Conservation (phyloP, 805 yeast genomes). For the Kazachstania bromeliacearum region DNA sequence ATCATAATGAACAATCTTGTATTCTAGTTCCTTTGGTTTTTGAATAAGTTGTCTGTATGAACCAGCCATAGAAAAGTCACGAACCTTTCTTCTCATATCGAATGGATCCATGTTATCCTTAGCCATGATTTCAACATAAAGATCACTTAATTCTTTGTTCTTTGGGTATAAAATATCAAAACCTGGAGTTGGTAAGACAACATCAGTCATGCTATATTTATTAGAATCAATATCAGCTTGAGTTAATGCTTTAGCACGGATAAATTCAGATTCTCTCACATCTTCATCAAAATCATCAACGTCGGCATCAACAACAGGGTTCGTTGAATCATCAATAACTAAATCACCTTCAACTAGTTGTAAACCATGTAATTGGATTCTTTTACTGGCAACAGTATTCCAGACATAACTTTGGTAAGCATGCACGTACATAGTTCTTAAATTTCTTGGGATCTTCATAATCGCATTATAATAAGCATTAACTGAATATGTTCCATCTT, state of each 20-base stretch:
- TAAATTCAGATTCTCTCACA: slow-evolving; percentile 43
- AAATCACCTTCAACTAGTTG: slow-evolving; percentile 73
- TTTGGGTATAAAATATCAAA: slow-evolving; percentile 82
- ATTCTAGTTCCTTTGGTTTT: slow-evolving; percentile 56
- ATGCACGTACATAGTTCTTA: slow-evolving; percentile 91
- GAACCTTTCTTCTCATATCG: slow-evolving; percentile 72
- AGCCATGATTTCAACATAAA: slow-evolving; percentile 65
- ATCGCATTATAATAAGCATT: slow-evolving; percentile 69
- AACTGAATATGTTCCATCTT: slow-evolving; percentile 36
- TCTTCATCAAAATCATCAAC: slow-evolving; percentile 60
- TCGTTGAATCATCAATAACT: slow-evolving; percentile 35
- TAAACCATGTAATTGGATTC: slow-evolving; percentile 64
- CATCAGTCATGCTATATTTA: slow-evolving; percentile 61
- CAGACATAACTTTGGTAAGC: slow-evolving; percentile 95
- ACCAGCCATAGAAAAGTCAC: slow-evolving; percentile 88
- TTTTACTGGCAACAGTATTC: slow-evolving; percentile 75
- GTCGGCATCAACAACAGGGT: slow-evolving; percentile 13
- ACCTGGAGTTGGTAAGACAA: slow-evolving; percentile 96
- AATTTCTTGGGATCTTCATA: slow-evolving; percentile 82
- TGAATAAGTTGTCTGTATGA: slow-evolving; percentile 70
- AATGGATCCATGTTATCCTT: slow-evolving; percentile 76
- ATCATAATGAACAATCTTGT: slow-evolving; percentile 50
- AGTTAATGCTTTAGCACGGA: slow-evolving; percentile 67
- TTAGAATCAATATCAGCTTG: slow-evolving; percentile 56
- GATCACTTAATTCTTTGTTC: slow-evolving; percentile 47